Conservation (phyloP, 1,284 basidiomycete species). For the Trametes pubescens region DNA sequence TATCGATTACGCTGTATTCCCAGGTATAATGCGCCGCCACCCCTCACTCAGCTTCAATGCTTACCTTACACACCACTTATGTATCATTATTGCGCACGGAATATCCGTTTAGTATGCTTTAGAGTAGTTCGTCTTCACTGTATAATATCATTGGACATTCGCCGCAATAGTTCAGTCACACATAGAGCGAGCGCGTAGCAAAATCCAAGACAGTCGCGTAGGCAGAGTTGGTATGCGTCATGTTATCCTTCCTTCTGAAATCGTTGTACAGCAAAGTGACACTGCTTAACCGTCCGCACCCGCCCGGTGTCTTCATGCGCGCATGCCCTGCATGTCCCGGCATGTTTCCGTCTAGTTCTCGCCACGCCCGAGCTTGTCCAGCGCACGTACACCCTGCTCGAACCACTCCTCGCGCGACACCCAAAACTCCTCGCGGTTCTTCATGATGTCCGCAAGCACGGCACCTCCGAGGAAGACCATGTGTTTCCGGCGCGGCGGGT, state of each 20-base stretch:
- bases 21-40: slow-evolving; percentile 27
- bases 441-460: slow-evolving; percentile 98
- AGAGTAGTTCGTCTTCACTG: slow-evolving; percentile 24
- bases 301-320: not conserved
- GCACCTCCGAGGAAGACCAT: slow-evolving; percentile 99
- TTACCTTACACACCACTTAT: slow-evolving; percentile 25
- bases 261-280: slow-evolving; percentile 19
- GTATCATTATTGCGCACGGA: slow-evolving; percentile 27
- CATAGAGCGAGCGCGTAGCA: not conserved
- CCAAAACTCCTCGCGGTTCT: slow-evolving; percentile 94
- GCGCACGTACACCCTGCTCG: slow-evolving; percentile 82
- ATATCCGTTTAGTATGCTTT: slow-evolving; percentile 21
- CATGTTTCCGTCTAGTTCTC: slow-evolving; percentile 52
- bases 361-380: slow-evolving; percentile 85
- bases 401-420: slow-evolving; percentile 93
- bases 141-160: slow-evolving; percentile 15
- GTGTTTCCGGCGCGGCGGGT: slow-evolving; percentile 97
- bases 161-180: not conserved
- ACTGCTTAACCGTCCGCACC: slow-evolving; percentile 20
- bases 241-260: slow-evolving; percentile 17
- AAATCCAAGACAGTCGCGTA: too few species aligned
- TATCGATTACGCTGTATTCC: slow-evolving; percentile 27
- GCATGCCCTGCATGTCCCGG: slow-evolving; percentile 24
- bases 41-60: slow-evolving; percentile 19
- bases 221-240: not conserved